Evolutionary conservation across 1,139 yeast genomes (phyloP).

Genomic region (Lodderomyces elongisporus): DNA sequence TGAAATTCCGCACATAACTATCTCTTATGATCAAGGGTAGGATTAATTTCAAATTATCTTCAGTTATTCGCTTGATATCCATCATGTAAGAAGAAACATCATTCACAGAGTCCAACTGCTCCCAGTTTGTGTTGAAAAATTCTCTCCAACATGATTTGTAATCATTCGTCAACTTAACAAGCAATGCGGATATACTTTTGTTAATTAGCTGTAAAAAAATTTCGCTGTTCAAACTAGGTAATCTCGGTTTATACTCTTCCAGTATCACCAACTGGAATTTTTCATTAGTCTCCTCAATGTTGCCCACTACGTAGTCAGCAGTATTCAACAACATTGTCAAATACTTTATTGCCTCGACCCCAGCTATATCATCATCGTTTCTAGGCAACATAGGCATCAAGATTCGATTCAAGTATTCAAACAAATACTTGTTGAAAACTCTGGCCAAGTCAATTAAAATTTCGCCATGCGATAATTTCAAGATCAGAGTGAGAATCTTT

Average conservation of each 20-base stretch:
- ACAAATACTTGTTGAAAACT: slow-evolving; percentile 64
- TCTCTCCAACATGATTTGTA: slow-evolving; percentile 78
- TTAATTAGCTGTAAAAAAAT: slow-evolving; percentile 56
- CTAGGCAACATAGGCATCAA: slow-evolving; percentile 56
- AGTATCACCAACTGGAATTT: slow-evolving; percentile 49
- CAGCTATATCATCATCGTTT: slow-evolving; percentile 16
- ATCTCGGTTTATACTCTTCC: slow-evolving; percentile 27
- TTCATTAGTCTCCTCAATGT: slow-evolving; percentile 72
- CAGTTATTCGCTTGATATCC: slow-evolving; percentile 49
- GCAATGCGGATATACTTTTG: slow-evolving; percentile 51
- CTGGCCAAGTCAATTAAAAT: slow-evolving; percentile 60
- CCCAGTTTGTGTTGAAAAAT: slow-evolving; percentile 78
- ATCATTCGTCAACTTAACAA: slow-evolving; percentile 57
- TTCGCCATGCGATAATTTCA: slow-evolving; percentile 66
- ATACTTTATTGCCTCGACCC: slow-evolving; percentile 56
- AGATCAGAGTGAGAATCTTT: slow-evolving; percentile 66
- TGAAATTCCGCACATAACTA: slow-evolving; percentile 63
- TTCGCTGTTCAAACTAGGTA: slow-evolving; percentile 51
- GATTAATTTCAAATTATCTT: slow-evolving; percentile 43
- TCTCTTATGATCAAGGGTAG: slow-evolving; percentile 65
- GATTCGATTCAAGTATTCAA: slow-evolving; percentile 58
- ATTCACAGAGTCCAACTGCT: slow-evolving; percentile 52
- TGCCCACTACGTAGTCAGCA: slow-evolving; percentile 80
- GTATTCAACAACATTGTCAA: slow-evolving; percentile 77
- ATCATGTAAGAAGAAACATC: slow-evolving; percentile 68